phyloP scores from a whole-genome alignment of 768 basidiomycete species.

The Kwoniella mangroviensis region DNA sequence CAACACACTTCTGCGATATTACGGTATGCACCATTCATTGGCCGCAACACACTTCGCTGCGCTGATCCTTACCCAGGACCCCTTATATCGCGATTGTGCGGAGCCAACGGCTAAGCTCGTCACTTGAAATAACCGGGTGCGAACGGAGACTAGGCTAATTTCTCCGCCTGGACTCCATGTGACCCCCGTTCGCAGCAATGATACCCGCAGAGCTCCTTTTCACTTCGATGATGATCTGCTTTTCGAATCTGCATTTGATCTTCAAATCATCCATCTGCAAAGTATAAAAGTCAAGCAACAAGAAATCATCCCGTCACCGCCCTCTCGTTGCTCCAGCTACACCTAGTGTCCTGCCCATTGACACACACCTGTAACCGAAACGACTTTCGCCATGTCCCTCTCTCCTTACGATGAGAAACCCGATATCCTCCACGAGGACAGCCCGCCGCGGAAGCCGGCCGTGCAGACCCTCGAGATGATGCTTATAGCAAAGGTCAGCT shows the following conservation, averaged over 20 bases:
- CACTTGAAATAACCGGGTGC: background rate
- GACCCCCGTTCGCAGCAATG: background rate
- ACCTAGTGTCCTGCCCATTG: background rate
- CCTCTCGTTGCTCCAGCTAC: background rate
- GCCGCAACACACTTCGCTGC: background rate
- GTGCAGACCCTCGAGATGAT: slow-evolving; percentile 18
- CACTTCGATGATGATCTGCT: background rate
- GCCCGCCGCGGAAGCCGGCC: slow-evolving; percentile 2
- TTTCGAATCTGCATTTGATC: background rate
- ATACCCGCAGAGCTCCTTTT: background rate
- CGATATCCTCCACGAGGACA: slow-evolving; percentile 15
- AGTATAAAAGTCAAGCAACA: background rate
- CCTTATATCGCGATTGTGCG: background rate
- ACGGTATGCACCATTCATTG: too few relatives aligned
- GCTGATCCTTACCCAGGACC: background rate
- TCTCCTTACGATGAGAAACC: slow-evolving; percentile 22
- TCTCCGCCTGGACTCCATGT: background rate
- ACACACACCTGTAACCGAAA: background rate
- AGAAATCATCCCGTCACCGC: too few relatives aligned
- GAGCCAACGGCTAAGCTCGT: background rate
- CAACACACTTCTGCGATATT: background rate
- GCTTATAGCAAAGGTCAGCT: slow-evolving; percentile 28
- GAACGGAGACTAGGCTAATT: background rate
- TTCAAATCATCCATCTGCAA: background rate
- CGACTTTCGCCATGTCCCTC: background rate